phyloP scores from a whole-genome alignment of 31 red algal genomes.

The Pterothamnion heteromorphum region DNA sequence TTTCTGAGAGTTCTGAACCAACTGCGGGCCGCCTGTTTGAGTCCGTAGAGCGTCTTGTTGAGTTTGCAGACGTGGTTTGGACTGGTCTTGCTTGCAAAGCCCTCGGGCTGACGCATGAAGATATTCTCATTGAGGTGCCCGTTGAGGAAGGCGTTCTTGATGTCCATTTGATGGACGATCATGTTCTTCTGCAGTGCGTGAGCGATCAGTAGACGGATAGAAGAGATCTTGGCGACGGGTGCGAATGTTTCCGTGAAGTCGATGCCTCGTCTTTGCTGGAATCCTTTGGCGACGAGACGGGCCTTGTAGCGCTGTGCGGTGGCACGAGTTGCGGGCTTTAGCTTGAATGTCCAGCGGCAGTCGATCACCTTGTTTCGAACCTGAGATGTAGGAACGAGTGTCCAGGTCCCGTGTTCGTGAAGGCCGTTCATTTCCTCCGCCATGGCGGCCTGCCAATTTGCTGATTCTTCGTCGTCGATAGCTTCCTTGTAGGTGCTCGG shows the following conservation, averaged over 20 bases:
- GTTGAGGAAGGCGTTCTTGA: slow-evolving; percentile 47
- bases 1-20: not conserved
- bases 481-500: not conserved
- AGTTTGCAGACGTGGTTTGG: slow-evolving; percentile 39
- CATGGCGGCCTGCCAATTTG: not conserved
- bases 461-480: not conserved
- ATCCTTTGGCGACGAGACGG: not conserved
- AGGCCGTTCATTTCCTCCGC: not conserved
- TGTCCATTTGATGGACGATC: slow-evolving; percentile 11
- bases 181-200: not conserved
- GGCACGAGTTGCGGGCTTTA: not conserved
- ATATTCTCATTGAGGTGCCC: slow-evolving; percentile 38
- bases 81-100: slow-evolving; percentile 25
- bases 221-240: not conserved
- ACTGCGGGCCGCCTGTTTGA: slow-evolving; percentile 37
- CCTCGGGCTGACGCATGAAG: slow-evolving; percentile 48
- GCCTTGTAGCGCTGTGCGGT: not conserved
- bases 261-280: not conserved
- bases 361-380: not conserved
- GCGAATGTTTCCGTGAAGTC: not conserved
- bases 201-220: slow-evolving; percentile 2
- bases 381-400: not conserved
- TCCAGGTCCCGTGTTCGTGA: not conserved
- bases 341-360: not conserved
- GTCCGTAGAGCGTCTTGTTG: slow-evolving; percentile 1